Base-by-base conservation (phyloP, 805 yeast species). In the Candida yuanshanica region DNA sequence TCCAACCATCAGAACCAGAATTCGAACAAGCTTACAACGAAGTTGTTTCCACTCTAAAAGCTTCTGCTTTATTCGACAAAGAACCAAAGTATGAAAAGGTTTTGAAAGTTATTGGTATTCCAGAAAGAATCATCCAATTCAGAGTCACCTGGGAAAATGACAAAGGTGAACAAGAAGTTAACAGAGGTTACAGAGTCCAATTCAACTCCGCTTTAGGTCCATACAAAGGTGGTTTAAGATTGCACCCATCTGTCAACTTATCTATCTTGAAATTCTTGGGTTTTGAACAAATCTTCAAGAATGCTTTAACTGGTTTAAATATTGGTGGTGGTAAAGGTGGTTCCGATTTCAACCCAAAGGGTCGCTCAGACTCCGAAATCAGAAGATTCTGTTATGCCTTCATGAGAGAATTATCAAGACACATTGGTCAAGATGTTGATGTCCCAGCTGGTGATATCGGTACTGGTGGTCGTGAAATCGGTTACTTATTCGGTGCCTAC, bases 291-390 rank as follows among this genome's bases (percentile, higher is more conserved):
- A 89, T 89, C 68, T 93, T 91, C 80, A 91, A 91, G 79, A 91
- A 91, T 64, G 98, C 99, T 39, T 76, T 91, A 61, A 91, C 99
- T 58, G 98, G 98, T 60, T 78, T 90, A 58, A 78, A 82, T 79
- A 90, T 91, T 84, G 99, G 99, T 66, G 99, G 99, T 75, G 99
- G 96, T 72, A 91, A 91, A 69, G 99, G 99, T 79, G 99, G 99
- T 68, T 76, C 95, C 47, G 96, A 91, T 72, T 93, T 91, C 71
- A 89, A 90, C 73, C 96, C 97, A 60, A 91, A 91, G 79, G 95
- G 91, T 63, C 84, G 82, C 70, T 77, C 95, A 46, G 93, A 90
- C 69, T 68, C 71, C 58, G 99, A 91, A 75, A 91, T 91, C 72
- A 83, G 99, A 77, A 82, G 95, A 69, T 91, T 91, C 81, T 91